Percentiles rank a stretch among this genome's conserved stretches.
These are phyloP conservation scores for Cercospora zeina DNA, from an alignment of 2,329 filamentous ascomycete species.

Conservation along the genomic window DNA sequence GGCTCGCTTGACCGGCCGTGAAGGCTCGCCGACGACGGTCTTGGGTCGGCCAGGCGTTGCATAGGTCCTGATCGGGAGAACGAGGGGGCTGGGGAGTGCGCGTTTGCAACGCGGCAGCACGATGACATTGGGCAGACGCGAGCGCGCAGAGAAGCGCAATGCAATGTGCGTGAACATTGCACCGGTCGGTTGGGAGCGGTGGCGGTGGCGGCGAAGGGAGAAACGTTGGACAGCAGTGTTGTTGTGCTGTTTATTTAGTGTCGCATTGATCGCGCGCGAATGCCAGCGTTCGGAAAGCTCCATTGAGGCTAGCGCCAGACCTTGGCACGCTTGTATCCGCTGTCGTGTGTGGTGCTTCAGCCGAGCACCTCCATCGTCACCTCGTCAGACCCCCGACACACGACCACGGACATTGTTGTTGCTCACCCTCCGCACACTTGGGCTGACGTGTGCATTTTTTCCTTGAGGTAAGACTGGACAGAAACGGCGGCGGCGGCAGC, in stretches of 20 bases:
- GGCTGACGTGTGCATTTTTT: not conserved
- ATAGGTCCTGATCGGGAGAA: conserved; percentile 29
- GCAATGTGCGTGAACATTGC: conserved; percentile 31
- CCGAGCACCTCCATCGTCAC: not conserved
- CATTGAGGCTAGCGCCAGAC: not conserved
- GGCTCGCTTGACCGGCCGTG: conserved; percentile 36
- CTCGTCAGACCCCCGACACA: not conserved
- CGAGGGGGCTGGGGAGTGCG: conserved; percentile 17
- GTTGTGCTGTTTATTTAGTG: conserved; percentile 4
- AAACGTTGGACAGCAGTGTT: not conserved
- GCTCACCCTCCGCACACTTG: not conserved
- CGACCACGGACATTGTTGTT: not conserved
- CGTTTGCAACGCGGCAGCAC: not conserved
- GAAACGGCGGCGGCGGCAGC: not conserved
- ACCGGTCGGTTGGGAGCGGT: not conserved
- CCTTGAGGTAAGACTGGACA: conserved; percentile 9
- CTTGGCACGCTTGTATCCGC: not conserved
- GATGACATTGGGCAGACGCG: conserved; percentile 22
- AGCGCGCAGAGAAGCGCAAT: conserved; percentile 31
- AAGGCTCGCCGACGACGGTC: conserved; percentile 39
- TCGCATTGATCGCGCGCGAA: conserved; percentile 13
- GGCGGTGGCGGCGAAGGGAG: not conserved
- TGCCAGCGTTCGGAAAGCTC: not conserved
- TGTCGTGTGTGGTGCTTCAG: not conserved
- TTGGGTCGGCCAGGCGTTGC: conserved; percentile 39